Base-by-base conservation (phyloP, 202 grass and related monocot genomes). In the Brachypodium distachyon region DNA sequence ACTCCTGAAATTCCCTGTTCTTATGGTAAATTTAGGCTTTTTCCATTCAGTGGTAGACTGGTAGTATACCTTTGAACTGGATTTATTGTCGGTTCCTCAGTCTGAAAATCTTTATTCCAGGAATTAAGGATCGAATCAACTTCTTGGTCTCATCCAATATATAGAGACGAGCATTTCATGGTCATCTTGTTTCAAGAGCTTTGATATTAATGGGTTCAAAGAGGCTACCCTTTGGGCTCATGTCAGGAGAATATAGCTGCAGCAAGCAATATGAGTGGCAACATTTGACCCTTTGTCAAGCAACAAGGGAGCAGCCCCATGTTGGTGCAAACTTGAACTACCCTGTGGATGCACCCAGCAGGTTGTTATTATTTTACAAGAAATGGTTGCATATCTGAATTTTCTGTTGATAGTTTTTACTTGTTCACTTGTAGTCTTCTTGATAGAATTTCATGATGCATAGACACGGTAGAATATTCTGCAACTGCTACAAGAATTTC, bases 181-280 rank as follows among this genome's bases (percentile, higher is more conserved):
- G 26, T 18, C 7, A 41, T 43, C 61, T 70, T 76, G 9, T 51
- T 59, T 67, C 58, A 49, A 29, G 51, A 40, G 16, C 61, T 49
- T 58, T 40, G 26, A 46, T 40, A 63, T 76, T 55, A 70, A 86
- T 86, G 84, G 27, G 26, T 81, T 81, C 72, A 44, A 54, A 77
- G 32, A 86, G 54, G 32, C 9, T 77, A 43, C 31, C 66, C 3
- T 38, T 70, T 86, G 77, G 54, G 44, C 16, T 62, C 38, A 17
- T 33, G 70, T 42, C 71, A 10, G 33, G 29, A 38, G 64, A 46
- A 69, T 51, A 76, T 85, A 40, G 28, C 2, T 27, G 54, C 44
- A 46, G 43, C 19, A 37, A 81, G 54, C 73, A 86, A 49, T 86
- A 86, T 9, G 63, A 81, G 4, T 86, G 84, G 84, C 63, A 81